These are phyloP conservation scores for Fusarium sp. DNA, from an alignment of 2,329 filamentous ascomycete genomes.

Conservation along the genomic window DNA sequence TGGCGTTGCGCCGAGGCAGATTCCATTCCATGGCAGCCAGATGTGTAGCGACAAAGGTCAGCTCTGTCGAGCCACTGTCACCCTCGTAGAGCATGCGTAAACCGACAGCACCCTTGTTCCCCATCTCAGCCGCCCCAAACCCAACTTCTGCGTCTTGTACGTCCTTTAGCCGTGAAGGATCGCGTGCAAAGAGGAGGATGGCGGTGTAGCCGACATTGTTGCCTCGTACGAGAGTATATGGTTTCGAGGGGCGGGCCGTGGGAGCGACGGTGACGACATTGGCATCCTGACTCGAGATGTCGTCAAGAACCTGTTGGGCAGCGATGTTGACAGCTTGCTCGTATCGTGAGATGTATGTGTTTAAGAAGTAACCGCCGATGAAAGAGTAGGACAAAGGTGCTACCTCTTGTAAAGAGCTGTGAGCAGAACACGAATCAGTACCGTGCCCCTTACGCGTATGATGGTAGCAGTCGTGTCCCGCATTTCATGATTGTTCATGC, in stretches of 20 bases:
- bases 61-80: constrained; percentile 57
- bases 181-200: constrained; percentile 82
- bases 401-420: constrained; percentile 86
- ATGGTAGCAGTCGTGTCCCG: constrained; percentile 5
- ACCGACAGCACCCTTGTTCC: constrained; percentile 93
- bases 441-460: constrained; percentile 18
- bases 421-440: constrained; percentile 39
- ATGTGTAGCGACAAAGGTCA: constrained; percentile 90
- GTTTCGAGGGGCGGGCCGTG: constrained; percentile 44
- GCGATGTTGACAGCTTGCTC: constrained; percentile 76
- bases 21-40: constrained; percentile 88
- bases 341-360: constrained; percentile 78
- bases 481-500: constrained; percentile 18
- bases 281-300: constrained; percentile 10
- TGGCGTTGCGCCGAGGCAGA: constrained; percentile 77
- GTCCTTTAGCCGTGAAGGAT: constrained; percentile 66
- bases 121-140: constrained; percentile 87
- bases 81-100: constrained; percentile 70
- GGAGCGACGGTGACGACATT: constrained; percentile 13
- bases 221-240: constrained; percentile 75
- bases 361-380: constrained; percentile 81
- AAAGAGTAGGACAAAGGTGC: constrained; percentile 86
- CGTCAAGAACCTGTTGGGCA: constrained; percentile 26
- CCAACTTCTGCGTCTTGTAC: constrained; percentile 85
- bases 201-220: constrained; percentile 89